Conservation (phyloP, 345 rosid genomes). For the Linum trigynum region DNA sequence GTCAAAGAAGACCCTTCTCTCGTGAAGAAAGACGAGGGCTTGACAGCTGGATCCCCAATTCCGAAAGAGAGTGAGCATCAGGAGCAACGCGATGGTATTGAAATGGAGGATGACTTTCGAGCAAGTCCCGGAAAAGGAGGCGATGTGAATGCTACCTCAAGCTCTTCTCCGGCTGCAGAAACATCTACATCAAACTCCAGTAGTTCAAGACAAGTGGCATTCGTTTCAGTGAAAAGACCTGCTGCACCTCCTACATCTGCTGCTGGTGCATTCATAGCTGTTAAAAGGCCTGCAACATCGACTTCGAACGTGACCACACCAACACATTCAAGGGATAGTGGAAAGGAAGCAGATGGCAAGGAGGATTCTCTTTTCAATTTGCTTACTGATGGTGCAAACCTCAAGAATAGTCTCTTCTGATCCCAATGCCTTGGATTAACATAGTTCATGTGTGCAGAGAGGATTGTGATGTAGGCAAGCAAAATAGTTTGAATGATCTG, state of each 20-base stretch:
- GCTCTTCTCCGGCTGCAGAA: conserved; percentile 14
- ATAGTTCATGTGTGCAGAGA: background rate
- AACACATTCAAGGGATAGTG: conserved; percentile 11
- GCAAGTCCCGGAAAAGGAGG: conserved; percentile 19
- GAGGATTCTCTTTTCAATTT: conserved; percentile 39
- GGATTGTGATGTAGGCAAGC: background rate
- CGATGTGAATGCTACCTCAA: conserved; percentile 3
- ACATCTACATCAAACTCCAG: conserved; percentile 6
- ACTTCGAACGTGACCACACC: conserved; percentile 15
- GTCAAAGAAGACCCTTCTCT: conserved; percentile 16
- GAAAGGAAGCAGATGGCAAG: conserved; percentile 12
- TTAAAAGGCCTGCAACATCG: conserved; percentile 22
- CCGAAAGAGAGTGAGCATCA: background rate
- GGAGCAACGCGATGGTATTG: conserved; percentile 15
- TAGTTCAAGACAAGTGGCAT: conserved; percentile 45
- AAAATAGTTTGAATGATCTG: background rate
- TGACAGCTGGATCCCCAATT: conserved; percentile 7
- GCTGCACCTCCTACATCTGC: conserved; percentile 6
- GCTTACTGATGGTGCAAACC: conserved; percentile 30
- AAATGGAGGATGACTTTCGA: background rate
- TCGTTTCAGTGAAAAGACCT: conserved; percentile 47
- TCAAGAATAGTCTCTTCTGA: conserved; percentile 31
- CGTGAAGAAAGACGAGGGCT: conserved; percentile 5
- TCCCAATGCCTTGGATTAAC: background rate
- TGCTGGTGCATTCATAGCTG: conserved; percentile 10